These are phyloP conservation scores for Neurospora sp. DNA, from an alignment of 495 filamentous ascomycete species.

Conservation along the genomic window DNA sequence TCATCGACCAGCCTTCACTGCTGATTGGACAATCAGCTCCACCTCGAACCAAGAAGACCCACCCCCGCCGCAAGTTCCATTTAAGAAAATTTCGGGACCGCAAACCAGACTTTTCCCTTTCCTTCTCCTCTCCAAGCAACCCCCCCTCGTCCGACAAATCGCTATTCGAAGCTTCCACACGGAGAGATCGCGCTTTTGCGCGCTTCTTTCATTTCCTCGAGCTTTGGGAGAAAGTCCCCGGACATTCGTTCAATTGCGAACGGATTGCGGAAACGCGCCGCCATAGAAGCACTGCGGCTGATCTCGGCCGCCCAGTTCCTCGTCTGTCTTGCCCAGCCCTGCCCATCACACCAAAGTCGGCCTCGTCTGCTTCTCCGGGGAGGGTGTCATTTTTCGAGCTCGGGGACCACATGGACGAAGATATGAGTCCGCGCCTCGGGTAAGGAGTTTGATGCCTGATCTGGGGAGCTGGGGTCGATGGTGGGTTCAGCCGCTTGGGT, in stretches of 20 bases:
- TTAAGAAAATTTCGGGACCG: conserved; percentile 16
- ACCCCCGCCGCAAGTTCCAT: background rate
- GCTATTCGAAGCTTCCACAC: conserved; percentile 98
- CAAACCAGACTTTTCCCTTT: conserved; percentile 18
- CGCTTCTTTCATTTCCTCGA: conserved; percentile 24
- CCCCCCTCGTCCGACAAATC: conserved; percentile 97
- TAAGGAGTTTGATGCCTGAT: conserved; percentile 13
- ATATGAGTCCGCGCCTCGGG: conserved; percentile 69
- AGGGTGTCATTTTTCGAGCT: conserved; percentile 10
- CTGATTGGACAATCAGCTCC: background rate
- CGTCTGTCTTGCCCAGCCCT: conserved; percentile 37
- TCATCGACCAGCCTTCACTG: background rate
- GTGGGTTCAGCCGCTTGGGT: conserved; percentile 27
- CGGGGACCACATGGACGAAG: conserved; percentile 60
- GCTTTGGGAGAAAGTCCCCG: conserved; percentile 99
- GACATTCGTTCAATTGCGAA: conserved; percentile 55
- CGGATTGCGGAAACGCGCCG: conserved; percentile 88
- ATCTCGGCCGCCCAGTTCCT: conserved; percentile 51
- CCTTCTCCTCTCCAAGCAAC: conserved; percentile 32
- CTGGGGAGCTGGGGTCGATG: conserved; percentile 22
- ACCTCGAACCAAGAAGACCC: background rate
- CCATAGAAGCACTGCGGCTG: conserved; percentile 89
- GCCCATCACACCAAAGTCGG: conserved; percentile 28
- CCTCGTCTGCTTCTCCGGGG: background rate
- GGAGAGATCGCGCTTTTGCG: conserved; percentile 45